Conservation (phyloP, 208 protist genomes). For the Trichomonas vaginalis region DNA sequence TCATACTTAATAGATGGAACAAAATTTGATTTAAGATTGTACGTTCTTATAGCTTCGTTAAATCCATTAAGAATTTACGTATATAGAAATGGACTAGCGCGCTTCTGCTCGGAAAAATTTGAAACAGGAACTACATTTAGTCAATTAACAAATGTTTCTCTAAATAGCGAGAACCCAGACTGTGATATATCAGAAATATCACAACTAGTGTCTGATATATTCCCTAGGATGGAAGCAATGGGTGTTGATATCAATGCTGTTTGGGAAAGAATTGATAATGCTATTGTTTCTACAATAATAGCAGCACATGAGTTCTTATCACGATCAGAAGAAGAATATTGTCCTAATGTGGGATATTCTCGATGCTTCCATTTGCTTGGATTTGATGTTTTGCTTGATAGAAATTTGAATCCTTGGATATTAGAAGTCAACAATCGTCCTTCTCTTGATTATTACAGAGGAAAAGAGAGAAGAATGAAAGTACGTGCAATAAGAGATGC, state of each 20-base stretch:
- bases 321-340: not conserved
- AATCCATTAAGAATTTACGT: not conserved
- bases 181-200: not conserved
- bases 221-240: not conserved
- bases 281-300: not conserved
- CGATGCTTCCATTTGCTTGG: constrained; percentile 77
- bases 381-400: constrained; percentile 76
- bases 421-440: constrained; percentile 84
- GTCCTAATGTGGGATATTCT: not conserved
- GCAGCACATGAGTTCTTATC: not conserved
- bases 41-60: not conserved
- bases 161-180: not conserved
- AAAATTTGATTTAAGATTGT: not conserved
- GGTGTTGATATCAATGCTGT: not conserved
- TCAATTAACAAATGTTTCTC: not conserved
- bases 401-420: constrained; percentile 67
- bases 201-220: not conserved
- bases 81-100: not conserved
- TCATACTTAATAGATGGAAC: not conserved
- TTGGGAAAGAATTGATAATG: not conserved
- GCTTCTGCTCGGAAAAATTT: not conserved
- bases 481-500: not conserved
- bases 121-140: not conserved
- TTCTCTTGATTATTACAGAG: constrained; percentile 44
- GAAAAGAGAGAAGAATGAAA: not conserved